A percentile compares a stretch with the other conserved stretches of the same genome.
Evolutionary conservation across 208 protist genomes (phyloP).

Genomic region (Crithidia brevicula): DNA sequence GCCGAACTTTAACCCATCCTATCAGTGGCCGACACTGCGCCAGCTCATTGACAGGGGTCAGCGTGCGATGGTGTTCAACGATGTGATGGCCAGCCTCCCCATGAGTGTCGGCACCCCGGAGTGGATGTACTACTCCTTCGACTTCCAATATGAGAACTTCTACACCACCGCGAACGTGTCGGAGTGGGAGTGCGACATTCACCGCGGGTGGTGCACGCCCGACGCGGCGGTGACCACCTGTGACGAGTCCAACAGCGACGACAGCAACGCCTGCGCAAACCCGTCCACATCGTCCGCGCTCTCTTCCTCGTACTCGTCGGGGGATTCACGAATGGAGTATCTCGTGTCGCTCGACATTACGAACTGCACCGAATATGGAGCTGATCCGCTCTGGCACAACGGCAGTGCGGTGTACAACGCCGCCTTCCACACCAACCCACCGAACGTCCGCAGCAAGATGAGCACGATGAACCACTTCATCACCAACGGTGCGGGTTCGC

Average conservation of each 20-base stretch:
- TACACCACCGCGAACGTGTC: slow-evolving; percentile 24
- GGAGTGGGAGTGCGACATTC: slow-evolving; percentile 34
- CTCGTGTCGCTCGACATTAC: slow-evolving; percentile 24
- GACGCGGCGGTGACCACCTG: neutral
- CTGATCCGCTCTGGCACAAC: slow-evolving; percentile 19
- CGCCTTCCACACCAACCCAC: slow-evolving; percentile 23
- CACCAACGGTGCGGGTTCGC: slow-evolving; percentile 29
- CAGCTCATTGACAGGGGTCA: slow-evolving; percentile 32
- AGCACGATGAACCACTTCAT: slow-evolving; percentile 52
- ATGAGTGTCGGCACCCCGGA: slow-evolving; percentile 9
- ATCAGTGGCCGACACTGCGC: slow-evolving; percentile 38
- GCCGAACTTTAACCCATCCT: slow-evolving; percentile 39
- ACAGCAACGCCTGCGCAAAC: neutral
- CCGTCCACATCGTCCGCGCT: slow-evolving; percentile 1
- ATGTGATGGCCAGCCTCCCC: slow-evolving; percentile 9
- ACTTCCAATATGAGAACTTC: slow-evolving; percentile 45
- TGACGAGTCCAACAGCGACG: slow-evolving; percentile 4
- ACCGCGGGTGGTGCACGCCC: slow-evolving; percentile 39
- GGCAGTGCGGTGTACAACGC: slow-evolving; percentile 42
- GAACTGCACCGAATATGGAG: slow-evolving; percentile 34
- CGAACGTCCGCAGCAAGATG: slow-evolving; percentile 34
- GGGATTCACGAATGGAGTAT: neutral
- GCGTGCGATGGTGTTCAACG: slow-evolving; percentile 43
- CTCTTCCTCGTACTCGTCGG: slow-evolving; percentile 3
- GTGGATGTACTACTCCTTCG: slow-evolving; percentile 48